Base-by-base conservation (phyloP, 441 rosid species). In the Biscutella laevigata region DNA sequence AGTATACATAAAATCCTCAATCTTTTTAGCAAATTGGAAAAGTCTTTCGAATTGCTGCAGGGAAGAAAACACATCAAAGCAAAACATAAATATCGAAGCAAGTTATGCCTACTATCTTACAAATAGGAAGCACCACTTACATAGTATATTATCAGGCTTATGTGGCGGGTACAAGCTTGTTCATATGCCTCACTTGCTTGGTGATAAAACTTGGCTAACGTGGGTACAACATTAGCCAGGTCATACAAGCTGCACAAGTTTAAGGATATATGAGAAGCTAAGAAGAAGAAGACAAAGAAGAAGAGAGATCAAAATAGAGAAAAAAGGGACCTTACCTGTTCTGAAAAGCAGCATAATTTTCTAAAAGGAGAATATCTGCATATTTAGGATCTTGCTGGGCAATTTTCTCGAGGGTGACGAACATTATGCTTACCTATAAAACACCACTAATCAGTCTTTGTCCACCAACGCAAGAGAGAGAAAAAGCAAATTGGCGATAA, bases 101-200 rank as follows among this genome's bases (percentile, higher is more conserved):
- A 37, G 8, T 45, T 36, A 38, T 46, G 14, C 20, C 12, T 32
- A 42, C 19, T 20, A 16, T 35, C 24, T 17, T 48, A 43, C 44
- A 53, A 32, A 38, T 16, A 46, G 39, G 63, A 40, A 49, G 57
- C 14, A 48, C 38, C 57, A 46, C 95, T 88, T 75, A 89, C 99
- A 53, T 75, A 80, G 72, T 76, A 86, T 64, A 94, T 89, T 59
- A 94, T 94, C 91, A 84, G 67, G 82, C 85, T 84, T 74, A 94
- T 94, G 72, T 82, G 94, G 45, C 91, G 94, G 4, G 88, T 80
- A 71, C 99, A 89, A 41, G 99, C 95, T 78, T 86, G 95, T 67
- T 89, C 99, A 71, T 94, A 89, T 61, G 91, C 82, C 78, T 94
- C 99, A 67, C 96, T 86, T 29, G 97, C 99, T 75, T 86, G 99